Evolutionary conservation across 306 rosid genomes (phyloP).

Genomic region (Trifolium dubium): DNA sequence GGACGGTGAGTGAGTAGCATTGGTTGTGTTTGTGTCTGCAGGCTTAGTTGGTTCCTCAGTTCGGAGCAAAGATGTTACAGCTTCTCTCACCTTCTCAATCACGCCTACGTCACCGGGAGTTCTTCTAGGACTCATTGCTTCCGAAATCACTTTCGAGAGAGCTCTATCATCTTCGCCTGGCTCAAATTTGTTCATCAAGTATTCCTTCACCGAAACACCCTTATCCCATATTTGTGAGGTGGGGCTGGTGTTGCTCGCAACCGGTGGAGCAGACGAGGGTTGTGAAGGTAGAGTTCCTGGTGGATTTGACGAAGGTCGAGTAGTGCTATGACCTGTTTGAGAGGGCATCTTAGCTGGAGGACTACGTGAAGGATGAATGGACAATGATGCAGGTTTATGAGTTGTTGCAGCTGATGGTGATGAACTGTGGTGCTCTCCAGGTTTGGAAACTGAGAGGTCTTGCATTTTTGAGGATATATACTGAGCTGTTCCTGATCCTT

Average conservation of each 20-base stretch:
- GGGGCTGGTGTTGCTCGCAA: constrained; percentile 32
- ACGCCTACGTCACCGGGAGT: constrained; percentile 65
- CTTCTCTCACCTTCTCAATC: constrained; percentile 78
- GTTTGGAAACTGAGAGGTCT: constrained; percentile 47
- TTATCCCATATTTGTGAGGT: constrained; percentile 63
- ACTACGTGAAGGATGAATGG: constrained; percentile 37
- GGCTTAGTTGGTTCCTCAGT: constrained; percentile 51
- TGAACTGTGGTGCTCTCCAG: constrained; percentile 30
- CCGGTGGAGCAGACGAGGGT: constrained; percentile 29
- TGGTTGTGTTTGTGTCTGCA: constrained; percentile 36
- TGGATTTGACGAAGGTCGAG: constrained; percentile 15
- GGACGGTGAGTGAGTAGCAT: constrained; percentile 7
- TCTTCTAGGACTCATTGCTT: constrained; percentile 68
- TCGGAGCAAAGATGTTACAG: constrained; percentile 73
- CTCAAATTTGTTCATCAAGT: constrained; percentile 73
- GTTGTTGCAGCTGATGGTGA: constrained; percentile 7
- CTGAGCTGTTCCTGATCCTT: constrained; percentile 50
- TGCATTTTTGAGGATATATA: constrained; percentile 61
- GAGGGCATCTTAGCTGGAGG: constrained; percentile 32
- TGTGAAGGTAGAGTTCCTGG: constrained; percentile 30
- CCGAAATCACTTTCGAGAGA: constrained; percentile 78
- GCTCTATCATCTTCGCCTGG: constrained; percentile 96
- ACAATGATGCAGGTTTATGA: neutral
- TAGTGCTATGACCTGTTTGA: constrained; percentile 12
- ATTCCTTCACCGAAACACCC: constrained; percentile 80